phyloP scores from a whole-genome alignment of 306 rosid species.

The Ormosia emarginata region DNA sequence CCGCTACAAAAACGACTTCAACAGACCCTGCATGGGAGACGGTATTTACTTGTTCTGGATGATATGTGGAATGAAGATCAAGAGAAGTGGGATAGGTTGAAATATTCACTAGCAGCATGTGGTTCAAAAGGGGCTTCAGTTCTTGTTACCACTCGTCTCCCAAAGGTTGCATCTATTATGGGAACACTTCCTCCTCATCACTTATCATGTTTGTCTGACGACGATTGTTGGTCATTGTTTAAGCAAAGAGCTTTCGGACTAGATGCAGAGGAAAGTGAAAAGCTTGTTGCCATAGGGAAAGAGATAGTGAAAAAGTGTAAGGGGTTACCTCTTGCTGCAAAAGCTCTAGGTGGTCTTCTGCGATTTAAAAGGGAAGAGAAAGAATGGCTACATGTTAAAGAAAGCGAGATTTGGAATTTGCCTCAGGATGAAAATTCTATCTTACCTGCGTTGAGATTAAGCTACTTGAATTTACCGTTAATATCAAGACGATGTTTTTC shows the following conservation, averaged over 20 bases:
- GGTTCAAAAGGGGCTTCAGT: constrained; percentile 25
- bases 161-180: constrained; percentile 25
- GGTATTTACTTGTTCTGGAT: constrained; percentile 32
- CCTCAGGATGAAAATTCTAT: constrained; percentile 14
- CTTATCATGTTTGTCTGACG: constrained; percentile 1
- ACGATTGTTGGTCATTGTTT: constrained; percentile 34
- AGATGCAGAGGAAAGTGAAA: background rate
- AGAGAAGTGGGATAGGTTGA: constrained; percentile 30
- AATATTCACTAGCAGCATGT: background rate
- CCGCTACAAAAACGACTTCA: background rate
- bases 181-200: background rate
- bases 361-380: background rate
- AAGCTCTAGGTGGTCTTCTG: constrained; percentile 4
- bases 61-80: constrained; percentile 39
- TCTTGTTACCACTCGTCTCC: constrained; percentile 27
- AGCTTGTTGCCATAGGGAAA: background rate
- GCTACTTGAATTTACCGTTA: constrained; percentile 7
- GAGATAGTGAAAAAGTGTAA: background rate
- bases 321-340: constrained; percentile 19
- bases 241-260: constrained; percentile 24
- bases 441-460: constrained; percentile 11
- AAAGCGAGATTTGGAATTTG: background rate
- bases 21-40: background rate
- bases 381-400: constrained; percentile 1
- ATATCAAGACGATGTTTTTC: constrained; percentile 14